phyloP scores from a whole-genome alignment of 805 yeast species.

The Limtongia smithiae region DNA sequence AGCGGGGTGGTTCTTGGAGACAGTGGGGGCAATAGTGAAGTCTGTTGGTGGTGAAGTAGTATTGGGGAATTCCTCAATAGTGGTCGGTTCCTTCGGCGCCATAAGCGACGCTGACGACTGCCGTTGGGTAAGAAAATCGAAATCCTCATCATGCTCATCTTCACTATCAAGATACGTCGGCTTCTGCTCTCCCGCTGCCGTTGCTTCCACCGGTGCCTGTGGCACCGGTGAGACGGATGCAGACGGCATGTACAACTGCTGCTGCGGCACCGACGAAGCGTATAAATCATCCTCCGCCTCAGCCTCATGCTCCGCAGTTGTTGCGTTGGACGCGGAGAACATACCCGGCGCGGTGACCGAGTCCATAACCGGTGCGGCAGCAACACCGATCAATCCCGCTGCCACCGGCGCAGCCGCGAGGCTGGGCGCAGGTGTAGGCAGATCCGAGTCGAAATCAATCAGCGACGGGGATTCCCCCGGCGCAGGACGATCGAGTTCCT shows the following conservation, averaged over 20 bases:
- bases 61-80: slow-evolving; percentile 6
- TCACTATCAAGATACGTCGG: background rate
- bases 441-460: slow-evolving; percentile 21
- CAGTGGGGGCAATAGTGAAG: slow-evolving; percentile 1
- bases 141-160: slow-evolving; percentile 17
- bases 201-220: background rate
- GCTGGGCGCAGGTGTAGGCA: slow-evolving; percentile 4
- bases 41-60: slow-evolving; percentile 9
- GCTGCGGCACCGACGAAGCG: background rate
- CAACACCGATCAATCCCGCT: too few relatives aligned
- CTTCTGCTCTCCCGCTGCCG: background rate
- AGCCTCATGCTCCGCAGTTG: background rate
- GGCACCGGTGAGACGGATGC: background rate
- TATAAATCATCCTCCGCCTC: too few relatives aligned
- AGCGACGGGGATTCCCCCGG: slow-evolving; percentile 8
- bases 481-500: background rate
- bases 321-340: background rate
- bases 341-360: slow-evolving; percentile 2
- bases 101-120: slow-evolving; percentile 10
- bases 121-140: slow-evolving; percentile 9
- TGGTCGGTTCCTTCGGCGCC: slow-evolving; percentile 7
- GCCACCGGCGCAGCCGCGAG: slow-evolving; percentile 1
- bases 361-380: background rate
- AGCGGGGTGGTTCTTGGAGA: background rate
- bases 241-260: too few relatives aligned